Base-by-base conservation (phyloP, 2,329 filamentous ascomycete species). In the Claviceps sp. region DNA sequence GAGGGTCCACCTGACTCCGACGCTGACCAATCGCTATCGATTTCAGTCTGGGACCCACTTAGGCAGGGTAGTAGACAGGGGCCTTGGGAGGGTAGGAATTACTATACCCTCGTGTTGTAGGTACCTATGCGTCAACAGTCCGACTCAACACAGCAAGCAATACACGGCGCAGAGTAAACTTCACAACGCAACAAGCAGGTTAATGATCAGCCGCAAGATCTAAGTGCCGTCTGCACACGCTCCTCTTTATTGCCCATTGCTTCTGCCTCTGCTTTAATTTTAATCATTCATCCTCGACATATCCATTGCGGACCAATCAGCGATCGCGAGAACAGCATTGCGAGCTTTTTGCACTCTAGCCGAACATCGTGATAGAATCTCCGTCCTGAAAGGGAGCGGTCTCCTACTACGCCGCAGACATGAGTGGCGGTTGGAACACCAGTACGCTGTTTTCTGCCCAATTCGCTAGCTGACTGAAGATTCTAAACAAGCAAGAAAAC, bases 371-470 rank as follows among this genome's bases (percentile, higher is more conserved):
- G 0, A 37, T 36, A 20, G 29, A 14, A 13, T 36, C 20, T 9
- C 7, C 4, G 6, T 36, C 17, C 7, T 8, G 6, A 20, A 20
- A 22, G 17, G 17, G 34, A 23, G 22, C 14, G n/a, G 13, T 6
- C 17, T 45, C 2, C 29, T 50, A 40, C 26, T 46, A 43, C 20
- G 13, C 40, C n/a, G 45, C 55, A 53, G 61, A 49, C 49, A 84
- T 83, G 80, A 86, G 85, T 70, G 86, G 83, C 60, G 90, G 91
- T 57, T 97, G 91, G 91, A 95, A 94, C 69, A 97, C 91, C 40
- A 96, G 80, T 82, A 66, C 65, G 77, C 68, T 49, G 48, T 50
- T 47, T 52, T 36, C 38, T 16, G 23, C 22, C 17, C 45, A 37
- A 22, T 40, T 43, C 26, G 8, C 42, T 50, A 50, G n/a, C 14